Evolutionary conservation across 2,329 filamentous ascomycete species (phyloP).

Genomic region (Mollisiaceae sp.): DNA sequence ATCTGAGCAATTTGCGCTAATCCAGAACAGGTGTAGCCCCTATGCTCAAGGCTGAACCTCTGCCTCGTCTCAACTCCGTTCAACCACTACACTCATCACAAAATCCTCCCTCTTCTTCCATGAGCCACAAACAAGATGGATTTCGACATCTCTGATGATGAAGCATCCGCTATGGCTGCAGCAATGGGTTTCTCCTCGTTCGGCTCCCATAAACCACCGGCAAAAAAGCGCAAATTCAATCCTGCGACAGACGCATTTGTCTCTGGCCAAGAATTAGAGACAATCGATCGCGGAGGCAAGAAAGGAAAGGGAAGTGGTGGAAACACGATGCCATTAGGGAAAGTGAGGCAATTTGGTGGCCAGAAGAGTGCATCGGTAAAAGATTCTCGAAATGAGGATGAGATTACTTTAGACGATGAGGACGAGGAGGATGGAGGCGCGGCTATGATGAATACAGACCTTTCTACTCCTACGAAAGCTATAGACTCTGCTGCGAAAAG

Average conservation of each 20-base stretch:
- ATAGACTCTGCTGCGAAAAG: constrained; percentile 13
- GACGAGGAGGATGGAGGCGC: constrained; percentile 29
- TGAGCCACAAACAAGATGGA: constrained; percentile 17
- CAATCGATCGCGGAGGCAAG: constrained; percentile 41
- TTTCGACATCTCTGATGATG: constrained; percentile 21
- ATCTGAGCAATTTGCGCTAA: neutral
- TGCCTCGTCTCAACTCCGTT: constrained; percentile 1
- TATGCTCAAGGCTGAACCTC: neutral
- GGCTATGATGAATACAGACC: constrained; percentile 27
- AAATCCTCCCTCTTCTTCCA: neutral
- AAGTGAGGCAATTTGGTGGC: constrained; percentile 33
- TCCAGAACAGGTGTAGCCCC: neutral
- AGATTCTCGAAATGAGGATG: constrained; percentile 24
- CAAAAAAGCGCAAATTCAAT: constrained; percentile 73
- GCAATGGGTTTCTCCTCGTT: constrained; percentile 78
- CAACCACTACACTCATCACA: neutral
- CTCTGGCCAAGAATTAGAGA: constrained; percentile 43
- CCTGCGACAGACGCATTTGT: constrained; percentile 57
- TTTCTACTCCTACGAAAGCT: constrained; percentile 36
- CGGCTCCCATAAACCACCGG: constrained; percentile 56
- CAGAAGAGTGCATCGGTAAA: constrained; percentile 12
- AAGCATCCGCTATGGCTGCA: constrained; percentile 47
- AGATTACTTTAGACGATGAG: constrained; percentile 36
- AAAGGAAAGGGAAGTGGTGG: constrained; percentile 43
- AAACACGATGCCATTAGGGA: constrained; percentile 40